These are phyloP conservation scores for Furculomyces boomerangus DNA, from an alignment of 371 early-diverging fungal species.

Conservation along the genomic window DNA sequence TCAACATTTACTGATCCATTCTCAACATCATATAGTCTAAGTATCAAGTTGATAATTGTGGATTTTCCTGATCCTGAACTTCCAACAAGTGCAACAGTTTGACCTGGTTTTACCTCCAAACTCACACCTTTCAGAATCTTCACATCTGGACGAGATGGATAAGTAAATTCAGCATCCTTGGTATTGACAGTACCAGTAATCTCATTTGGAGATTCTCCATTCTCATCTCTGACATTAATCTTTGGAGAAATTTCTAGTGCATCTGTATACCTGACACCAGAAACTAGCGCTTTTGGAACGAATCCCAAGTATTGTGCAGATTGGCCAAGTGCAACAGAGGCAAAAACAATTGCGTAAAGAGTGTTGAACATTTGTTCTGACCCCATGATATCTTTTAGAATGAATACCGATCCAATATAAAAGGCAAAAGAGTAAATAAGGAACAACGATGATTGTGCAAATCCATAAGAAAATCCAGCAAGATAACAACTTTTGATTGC, in stretches of 20 bases:
- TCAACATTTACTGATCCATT: slow-evolving; percentile 44
- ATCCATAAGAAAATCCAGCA: slow-evolving; percentile 41
- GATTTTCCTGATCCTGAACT: slow-evolving; percentile 76
- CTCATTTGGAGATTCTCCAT: slow-evolving; percentile 1
- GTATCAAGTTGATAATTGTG: slow-evolving; percentile 64
- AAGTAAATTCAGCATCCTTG: slow-evolving; percentile 40
- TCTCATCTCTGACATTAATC: background rate
- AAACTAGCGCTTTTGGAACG: slow-evolving; percentile 9
- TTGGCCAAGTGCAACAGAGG: slow-evolving; percentile 23
- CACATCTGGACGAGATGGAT: slow-evolving; percentile 67
- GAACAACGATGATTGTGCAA: slow-evolving; percentile 27
- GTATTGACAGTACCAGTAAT: slow-evolving; percentile 6
- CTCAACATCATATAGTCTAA: slow-evolving; percentile 68
- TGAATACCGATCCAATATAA: slow-evolving; percentile 14
- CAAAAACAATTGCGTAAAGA: slow-evolving; percentile 52
- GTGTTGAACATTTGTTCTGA: slow-evolving; percentile 32
- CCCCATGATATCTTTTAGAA: slow-evolving; percentile 10
- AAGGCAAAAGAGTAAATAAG: slow-evolving; percentile 15
- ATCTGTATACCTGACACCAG: slow-evolving; percentile 9
- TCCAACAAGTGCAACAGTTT: slow-evolving; percentile 77
- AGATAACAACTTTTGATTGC: slow-evolving; percentile 32
- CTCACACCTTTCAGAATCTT: slow-evolving; percentile 58
- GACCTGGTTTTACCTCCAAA: slow-evolving; percentile 46
- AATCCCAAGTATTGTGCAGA: slow-evolving; percentile 8
- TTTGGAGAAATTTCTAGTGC: background rate